Base-by-base conservation (phyloP, 345 rosid genomes). In the Barbarea vulgaris region DNA sequence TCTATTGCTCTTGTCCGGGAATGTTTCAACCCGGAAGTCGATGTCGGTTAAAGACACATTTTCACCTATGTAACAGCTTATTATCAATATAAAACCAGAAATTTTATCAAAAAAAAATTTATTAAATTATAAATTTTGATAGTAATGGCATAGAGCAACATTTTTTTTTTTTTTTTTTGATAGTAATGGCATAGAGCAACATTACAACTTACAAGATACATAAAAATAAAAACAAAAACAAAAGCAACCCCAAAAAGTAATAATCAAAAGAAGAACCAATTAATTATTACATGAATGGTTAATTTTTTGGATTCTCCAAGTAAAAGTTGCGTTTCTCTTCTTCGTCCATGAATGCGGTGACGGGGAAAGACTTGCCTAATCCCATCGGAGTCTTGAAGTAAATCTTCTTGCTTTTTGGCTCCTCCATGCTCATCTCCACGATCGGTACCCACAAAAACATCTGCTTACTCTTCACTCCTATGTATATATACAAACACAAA, bases 371-470 rank as follows among this genome's bases (percentile, higher is more conserved):
- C 81, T 82, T 94, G 17, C 95, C 96, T 11, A 91, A 78, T 48
- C 98, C 98, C 97, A 91, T 76, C 1, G 98, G 97, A 60, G 98
- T 94, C 75, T 83, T 91, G 86, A 94, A 94, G 27, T 56, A 3
- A 30, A 94, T 84, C 76, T 88, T 94, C 31, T 81, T 65, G 69
- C 81, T 68, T 4, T 82, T 19, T 3, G 87, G 80, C 10, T 90
- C 79, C 1, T 87, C 91, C 28, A 88, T 79, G 74, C 84, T 81
- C 97, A 94, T 94, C 83, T 94, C 98, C 25, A 72, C 44, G 10
- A 94, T 84, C 0, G 98, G 91, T 31, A 94, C 97, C 98, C 98
- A 94, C 69, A 91, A 7, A 47, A 94, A 82, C 81, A 89, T 72
- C 80, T 91, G 97, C 79, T 78, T 90, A 85, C 96, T 91, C 87